phyloP scores from a whole-genome alignment of 73 alveolate species.

The Blepharisma stoltei region DNA sequence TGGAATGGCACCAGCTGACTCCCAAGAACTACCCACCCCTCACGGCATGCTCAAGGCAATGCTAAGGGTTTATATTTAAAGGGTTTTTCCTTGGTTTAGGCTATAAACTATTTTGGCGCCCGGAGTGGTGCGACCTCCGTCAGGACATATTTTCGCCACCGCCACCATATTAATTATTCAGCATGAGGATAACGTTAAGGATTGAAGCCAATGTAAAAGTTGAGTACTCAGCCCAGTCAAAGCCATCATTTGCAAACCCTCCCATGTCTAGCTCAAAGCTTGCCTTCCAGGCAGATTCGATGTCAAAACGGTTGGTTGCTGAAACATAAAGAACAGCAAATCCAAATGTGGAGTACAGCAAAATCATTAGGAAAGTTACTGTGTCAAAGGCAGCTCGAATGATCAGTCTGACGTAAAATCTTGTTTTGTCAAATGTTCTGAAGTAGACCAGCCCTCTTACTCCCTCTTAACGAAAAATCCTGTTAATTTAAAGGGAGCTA shows the following conservation, averaged over 20 bases:
- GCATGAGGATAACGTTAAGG: slow-evolving; percentile 13
- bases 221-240: background rate
- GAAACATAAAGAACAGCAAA: slow-evolving; percentile 1
- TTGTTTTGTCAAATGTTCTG: background rate
- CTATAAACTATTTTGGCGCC: too few species aligned
- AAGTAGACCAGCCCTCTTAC: slow-evolving; percentile 1
- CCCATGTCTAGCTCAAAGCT: slow-evolving; percentile 12
- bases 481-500: too few species aligned
- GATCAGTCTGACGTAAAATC: slow-evolving; percentile 2
- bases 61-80: too few species aligned
- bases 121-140: too few species aligned
- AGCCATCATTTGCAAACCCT: background rate
- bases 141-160: too few species aligned
- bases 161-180: too few species aligned
- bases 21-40: too few species aligned
- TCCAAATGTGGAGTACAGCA: slow-evolving; percentile 7
- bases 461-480: too few species aligned
- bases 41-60: too few species aligned
- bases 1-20: too few species aligned
- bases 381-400: background rate
- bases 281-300: background rate
- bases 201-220: slow-evolving; percentile 10
- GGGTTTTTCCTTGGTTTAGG: too few species aligned
- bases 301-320: background rate
- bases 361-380: background rate